Evolutionary conservation across 805 yeast genomes (phyloP), one percentile per base, ranked within the genome.

Genomic region (Debaryomyces maramus): DNA sequence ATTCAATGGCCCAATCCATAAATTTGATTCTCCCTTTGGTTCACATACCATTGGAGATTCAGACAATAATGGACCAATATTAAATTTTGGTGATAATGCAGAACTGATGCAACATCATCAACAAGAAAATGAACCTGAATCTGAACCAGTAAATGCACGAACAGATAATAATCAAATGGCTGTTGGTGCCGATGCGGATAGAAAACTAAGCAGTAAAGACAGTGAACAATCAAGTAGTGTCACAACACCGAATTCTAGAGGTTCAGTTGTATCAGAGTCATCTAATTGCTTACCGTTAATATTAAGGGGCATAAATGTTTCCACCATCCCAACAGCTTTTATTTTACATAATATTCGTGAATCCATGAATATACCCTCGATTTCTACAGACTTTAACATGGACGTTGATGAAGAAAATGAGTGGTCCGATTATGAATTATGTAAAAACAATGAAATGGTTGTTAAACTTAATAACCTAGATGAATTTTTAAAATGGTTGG

Each of bases 271-370:
- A 19, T 22, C 36, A 2, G 73, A 69, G 38, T 61, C 73, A 0
- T 63, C 86, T 5, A 84, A 82, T 47, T 81, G 82, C 60, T 58
- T 85, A 23, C 90, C 89, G 1, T 78, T 85, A 59, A 67, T 85
- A 8, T 58, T 85, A 19, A 63, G 90, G 43, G 77, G 81, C 30
- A 75, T 83, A 43, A 82, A 87, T 14, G 66, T 82, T 0, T 67
- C 73, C 32, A 74, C 85, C 0, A 78, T 85, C 8, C 91, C 95
- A 0, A 65, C 70, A 11, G 50, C 56, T 10, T 80, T 80, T 45
- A 60, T 75, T 29, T 44, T 63, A 9, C 62, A 67, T 14, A 69
- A 62, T 39, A 34, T 42, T 17, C 29, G 42, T 4, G 34, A 34
- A 6, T 37, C 38, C n/a, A 44, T 45, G 6, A 23, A 53, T 6